Conservation (phyloP, 495 filamentous ascomycete genomes). For the Pyrenula massariospora region DNA sequence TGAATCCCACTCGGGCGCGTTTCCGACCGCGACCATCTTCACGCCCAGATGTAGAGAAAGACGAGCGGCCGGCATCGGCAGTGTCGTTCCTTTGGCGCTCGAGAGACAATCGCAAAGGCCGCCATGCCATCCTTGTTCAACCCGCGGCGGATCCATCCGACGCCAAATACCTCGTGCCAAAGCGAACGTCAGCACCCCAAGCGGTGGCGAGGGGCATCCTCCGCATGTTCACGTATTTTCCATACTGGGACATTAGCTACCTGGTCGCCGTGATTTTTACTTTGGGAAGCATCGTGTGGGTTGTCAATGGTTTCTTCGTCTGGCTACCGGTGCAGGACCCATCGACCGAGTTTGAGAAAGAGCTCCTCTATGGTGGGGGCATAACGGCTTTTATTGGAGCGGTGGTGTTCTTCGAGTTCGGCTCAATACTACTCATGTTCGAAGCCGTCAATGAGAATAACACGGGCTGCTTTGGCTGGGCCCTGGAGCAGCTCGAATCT, state of each 20-base stretch:
- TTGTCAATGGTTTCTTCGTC: conserved; percentile 57
- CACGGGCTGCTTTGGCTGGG: conserved; percentile 62
- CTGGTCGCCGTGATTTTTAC: conserved; percentile 56
- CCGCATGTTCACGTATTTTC: conserved; percentile 45
- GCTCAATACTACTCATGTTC: conserved; percentile 50
- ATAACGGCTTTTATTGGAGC: conserved; percentile 59
- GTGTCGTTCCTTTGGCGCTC: conserved; percentile 43
- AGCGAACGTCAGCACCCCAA: conserved; percentile 25
- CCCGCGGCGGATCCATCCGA: conserved; percentile 11
- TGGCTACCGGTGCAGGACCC: conserved; percentile 49
- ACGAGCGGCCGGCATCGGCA: conserved; percentile 4
- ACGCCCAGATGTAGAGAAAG: conserved; percentile 1
- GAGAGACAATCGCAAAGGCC: conserved; percentile 62
- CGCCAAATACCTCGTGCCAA: conserved; percentile 23
- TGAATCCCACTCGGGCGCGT: conserved; percentile 36
- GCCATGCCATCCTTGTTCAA: conserved; percentile 44
- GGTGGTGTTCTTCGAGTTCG: conserved; percentile 51
- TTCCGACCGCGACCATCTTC: conserved; percentile 9
- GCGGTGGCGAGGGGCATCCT: conserved; percentile 30
- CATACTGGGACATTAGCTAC: conserved; percentile 60
- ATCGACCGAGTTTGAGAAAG: conserved; percentile 39
- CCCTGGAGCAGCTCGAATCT: conserved; percentile 25
- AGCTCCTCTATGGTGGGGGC: conserved; percentile 40
- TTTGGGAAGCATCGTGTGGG: conserved; percentile 51
- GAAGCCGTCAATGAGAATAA: conserved; percentile 61